Conservation (phyloP, 2,329 filamentous ascomycete species). For the Emericellopsis atlantica region DNA sequence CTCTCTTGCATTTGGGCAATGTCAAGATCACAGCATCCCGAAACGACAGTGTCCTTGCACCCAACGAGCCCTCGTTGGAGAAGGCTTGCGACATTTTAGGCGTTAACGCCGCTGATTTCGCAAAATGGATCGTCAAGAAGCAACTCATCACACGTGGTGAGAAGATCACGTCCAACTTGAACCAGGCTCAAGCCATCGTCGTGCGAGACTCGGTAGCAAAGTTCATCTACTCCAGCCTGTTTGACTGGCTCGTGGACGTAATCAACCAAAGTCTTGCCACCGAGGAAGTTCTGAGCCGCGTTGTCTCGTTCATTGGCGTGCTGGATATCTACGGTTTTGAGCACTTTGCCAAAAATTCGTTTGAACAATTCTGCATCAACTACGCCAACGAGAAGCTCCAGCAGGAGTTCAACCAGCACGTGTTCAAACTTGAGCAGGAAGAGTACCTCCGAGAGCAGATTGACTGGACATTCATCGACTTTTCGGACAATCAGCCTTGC, state of each 20-base stretch:
- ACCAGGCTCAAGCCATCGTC: conserved; percentile 83
- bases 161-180: conserved; percentile 93
- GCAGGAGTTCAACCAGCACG: conserved; percentile 98
- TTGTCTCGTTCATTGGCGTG: conserved; percentile 89
- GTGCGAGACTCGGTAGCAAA: conserved; percentile 97
- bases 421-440: conserved; percentile 98
- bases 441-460: conserved; percentile 95
- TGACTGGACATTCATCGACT: conserved; percentile 99
- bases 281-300: conserved; percentile 70
- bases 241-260: conserved; percentile 97
- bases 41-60: conserved; percentile 71
- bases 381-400: conserved; percentile 99
- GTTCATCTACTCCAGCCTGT: conserved; percentile 95
- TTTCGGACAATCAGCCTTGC: conserved; percentile 97
- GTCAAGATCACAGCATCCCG: conserved; percentile 88
- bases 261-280: conserved; percentile 88
- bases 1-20: conserved; percentile 87
- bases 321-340: conserved; percentile 99
- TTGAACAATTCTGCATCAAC: conserved; percentile 99
- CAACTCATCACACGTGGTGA: conserved; percentile 92
- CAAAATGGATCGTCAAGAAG: conserved; percentile 99
- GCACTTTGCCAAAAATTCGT: conserved; percentile 98
- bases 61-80: conserved; percentile 70
- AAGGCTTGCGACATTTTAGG: conserved; percentile 77
- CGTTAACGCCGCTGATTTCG: conserved; percentile 74